Percentiles rank a stretch among this genome's conserved stretches.
These are phyloP conservation scores for Teunomyces kruisii DNA, from an alignment of 805 yeast genomes.

Conservation along the genomic window DNA sequence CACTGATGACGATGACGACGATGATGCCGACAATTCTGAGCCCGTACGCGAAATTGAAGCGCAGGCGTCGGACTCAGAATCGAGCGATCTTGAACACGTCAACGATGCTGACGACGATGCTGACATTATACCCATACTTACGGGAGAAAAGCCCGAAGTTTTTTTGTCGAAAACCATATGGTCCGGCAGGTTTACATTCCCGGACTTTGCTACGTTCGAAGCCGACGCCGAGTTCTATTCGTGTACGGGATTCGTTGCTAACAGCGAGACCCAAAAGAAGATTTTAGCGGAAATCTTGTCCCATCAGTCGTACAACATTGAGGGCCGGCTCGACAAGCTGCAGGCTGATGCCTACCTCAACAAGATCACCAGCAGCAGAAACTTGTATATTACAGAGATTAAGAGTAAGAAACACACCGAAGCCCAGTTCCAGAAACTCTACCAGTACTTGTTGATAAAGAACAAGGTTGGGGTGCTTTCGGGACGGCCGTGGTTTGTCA, in stretches of 20 bases:
- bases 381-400: conserved; percentile 52
- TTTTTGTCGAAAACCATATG: conserved; percentile 30
- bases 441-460: conserved; percentile 45
- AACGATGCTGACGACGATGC: conserved; percentile 5
- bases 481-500: conserved; percentile 48
- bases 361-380: conserved; percentile 48
- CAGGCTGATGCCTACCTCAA: conserved; percentile 59
- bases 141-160: conserved; percentile 2
- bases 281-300: conserved; percentile 29
- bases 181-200: conserved; percentile 50
- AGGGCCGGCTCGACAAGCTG: conserved; percentile 59
- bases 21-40: background rate
- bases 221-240: conserved; percentile 39
- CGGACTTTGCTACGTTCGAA: conserved; percentile 47
- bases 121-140: conserved; percentile 3
- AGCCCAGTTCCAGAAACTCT: conserved; percentile 30
- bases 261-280: conserved; percentile 22
- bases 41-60: background rate
- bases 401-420: conserved; percentile 16
- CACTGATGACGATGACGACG: conserved; percentile 28
- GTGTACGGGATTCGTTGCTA: conserved; percentile 21
- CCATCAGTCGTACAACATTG: conserved; percentile 41
- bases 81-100: conserved; percentile 8
- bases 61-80: conserved; percentile 7
- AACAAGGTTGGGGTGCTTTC: conserved; percentile 62